These are phyloP conservation scores for Calonectria leucothoes DNA, from an alignment of 2,329 filamentous ascomycete genomes.

Conservation along the genomic window DNA sequence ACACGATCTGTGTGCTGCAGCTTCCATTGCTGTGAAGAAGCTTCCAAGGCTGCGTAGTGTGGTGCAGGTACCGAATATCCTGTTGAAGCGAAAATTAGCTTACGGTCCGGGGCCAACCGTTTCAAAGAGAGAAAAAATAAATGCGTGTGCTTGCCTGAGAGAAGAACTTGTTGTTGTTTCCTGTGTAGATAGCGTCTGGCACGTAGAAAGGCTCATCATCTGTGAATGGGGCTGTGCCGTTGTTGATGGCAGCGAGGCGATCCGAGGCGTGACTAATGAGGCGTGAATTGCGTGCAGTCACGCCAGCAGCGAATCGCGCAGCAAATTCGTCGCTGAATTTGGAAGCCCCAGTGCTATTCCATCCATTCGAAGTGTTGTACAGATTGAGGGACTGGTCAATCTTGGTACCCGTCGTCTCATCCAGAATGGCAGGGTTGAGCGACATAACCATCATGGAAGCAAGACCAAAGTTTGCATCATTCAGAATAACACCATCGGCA, in stretches of 20 bases:
- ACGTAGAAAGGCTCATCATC: background rate
- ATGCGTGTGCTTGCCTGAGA: background rate
- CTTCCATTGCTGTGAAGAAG: slow-evolving; percentile 4
- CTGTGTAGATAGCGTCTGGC: background rate
- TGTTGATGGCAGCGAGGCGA: slow-evolving; percentile 3
- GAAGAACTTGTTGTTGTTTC: slow-evolving; percentile 8
- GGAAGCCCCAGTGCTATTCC: slow-evolving; percentile 1
- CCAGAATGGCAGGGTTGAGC: background rate
- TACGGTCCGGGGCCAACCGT: too few species aligned
- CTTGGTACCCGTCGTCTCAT: background rate
- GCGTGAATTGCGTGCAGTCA: background rate
- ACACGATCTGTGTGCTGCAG: background rate
- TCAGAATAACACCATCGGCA: background rate
- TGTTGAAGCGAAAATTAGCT: background rate
- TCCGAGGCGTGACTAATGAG: background rate
- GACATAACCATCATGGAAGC: slow-evolving; percentile 1
- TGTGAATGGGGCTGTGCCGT: background rate
- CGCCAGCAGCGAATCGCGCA: background rate
- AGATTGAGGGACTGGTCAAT: slow-evolving; percentile 8
- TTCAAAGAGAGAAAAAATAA: background rate
- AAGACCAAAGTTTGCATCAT: slow-evolving; percentile 3
- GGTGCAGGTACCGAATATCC: background rate
- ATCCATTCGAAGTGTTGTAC: background rate
- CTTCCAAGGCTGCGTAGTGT: background rate
- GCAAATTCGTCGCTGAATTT: background rate